A percentile compares a stretch with the other conserved stretches of the same genome.
Evolutionary conservation across 75 land plant species (phyloP).

Genomic region (Adiantum capillusveneris): DNA sequence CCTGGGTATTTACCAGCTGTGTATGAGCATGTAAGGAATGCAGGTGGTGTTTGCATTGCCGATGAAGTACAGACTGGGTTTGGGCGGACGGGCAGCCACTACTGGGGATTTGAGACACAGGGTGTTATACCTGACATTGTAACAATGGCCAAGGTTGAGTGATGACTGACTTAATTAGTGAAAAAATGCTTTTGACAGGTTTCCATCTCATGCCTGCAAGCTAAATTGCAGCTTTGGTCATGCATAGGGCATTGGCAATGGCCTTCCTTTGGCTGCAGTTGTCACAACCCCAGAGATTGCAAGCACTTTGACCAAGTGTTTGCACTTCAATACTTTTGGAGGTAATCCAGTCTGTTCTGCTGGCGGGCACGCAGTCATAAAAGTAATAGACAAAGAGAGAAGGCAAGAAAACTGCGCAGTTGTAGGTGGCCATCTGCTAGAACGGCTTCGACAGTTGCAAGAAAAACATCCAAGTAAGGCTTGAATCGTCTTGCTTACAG

Average conservation of each 20-base stretch:
- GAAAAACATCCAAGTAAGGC: slow-evolving; percentile 57
- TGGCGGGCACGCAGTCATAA: slow-evolving; percentile 79
- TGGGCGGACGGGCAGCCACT: slow-evolving; percentile 85
- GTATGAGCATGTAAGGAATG: slow-evolving; percentile 65
- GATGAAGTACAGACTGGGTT: slow-evolving; percentile 95
- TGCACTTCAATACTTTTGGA: slow-evolving; percentile 86
- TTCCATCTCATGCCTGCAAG: too few relatives aligned
- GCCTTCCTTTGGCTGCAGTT: slow-evolving; percentile 80
- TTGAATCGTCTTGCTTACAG: too few relatives aligned
- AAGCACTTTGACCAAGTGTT: slow-evolving; percentile 46
- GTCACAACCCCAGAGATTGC: slow-evolving; percentile 92
- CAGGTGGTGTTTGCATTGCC: slow-evolving; percentile 91
- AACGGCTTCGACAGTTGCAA: slow-evolving; percentile 55
- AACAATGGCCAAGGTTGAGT: slow-evolving; percentile 80
- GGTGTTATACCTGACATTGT: slow-evolving; percentile 89
- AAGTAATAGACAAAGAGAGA: slow-evolving; percentile 69
- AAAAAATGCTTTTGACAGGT: too few relatives aligned
- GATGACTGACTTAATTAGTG: too few relatives aligned
- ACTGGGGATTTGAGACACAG: slow-evolving; percentile 91
- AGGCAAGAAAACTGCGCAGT: slow-evolving; percentile 65
- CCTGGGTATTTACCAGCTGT: slow-evolving; percentile 75
- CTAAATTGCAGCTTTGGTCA: too few relatives aligned
- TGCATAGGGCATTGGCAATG: slow-evolving; percentile 81
- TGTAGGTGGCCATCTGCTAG: slow-evolving; percentile 68
- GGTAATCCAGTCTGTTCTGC: slow-evolving; percentile 93